phyloP scores from a whole-genome alignment of 305 asterid genomes.

The Caryopteris hybrid region DNA sequence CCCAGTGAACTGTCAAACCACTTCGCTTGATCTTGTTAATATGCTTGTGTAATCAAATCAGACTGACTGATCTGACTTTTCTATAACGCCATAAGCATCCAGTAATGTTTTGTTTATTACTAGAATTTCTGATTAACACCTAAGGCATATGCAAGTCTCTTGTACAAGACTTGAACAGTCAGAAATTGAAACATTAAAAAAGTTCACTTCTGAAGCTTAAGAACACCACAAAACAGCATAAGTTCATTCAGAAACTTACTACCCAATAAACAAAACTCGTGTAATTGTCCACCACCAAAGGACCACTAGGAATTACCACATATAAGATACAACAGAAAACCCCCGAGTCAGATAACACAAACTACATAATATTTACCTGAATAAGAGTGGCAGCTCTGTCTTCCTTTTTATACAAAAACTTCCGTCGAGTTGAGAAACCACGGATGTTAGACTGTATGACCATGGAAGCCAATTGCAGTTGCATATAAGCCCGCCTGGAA shows the following conservation, averaged over 20 bases:
- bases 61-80: not conserved
- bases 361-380: constrained; percentile 54
- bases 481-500: constrained; percentile 53
- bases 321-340: not conserved
- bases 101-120: not conserved
- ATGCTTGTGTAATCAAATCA: not conserved
- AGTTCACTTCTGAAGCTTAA: not conserved
- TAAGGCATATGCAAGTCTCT: not conserved
- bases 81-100: not conserved
- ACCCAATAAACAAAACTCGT: not conserved
- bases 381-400: constrained; percentile 74
- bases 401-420: constrained; percentile 53
- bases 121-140: not conserved
- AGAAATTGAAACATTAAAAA: not conserved
- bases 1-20: constrained; percentile 1
- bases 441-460: constrained; percentile 69
- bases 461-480: constrained; percentile 56
- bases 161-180: not conserved
- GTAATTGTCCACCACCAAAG: constrained; percentile 1
- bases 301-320: not conserved
- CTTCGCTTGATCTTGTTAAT: not conserved
- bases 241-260: not conserved
- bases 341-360: constrained; percentile 6
- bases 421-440: constrained; percentile 65
- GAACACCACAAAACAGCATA: not conserved